Evolutionary conservation across 164 flowering plant genomes (phyloP), one percentile per base, ranked within the genome.

Genomic region (Piper betle): DNA sequence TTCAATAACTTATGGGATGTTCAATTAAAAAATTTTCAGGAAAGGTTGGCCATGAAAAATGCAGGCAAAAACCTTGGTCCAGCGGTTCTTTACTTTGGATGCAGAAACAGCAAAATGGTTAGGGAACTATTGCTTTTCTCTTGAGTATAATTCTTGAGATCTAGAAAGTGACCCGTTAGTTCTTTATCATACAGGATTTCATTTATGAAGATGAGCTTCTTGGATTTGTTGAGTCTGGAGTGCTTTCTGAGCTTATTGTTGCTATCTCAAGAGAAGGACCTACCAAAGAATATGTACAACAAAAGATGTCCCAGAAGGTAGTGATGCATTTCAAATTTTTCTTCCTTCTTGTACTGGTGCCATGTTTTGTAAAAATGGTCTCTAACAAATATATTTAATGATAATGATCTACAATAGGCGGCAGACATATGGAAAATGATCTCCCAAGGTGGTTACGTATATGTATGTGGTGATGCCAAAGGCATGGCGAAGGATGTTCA

Each of bases 391-490:
- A 25, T 25, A 25, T 25, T 2, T 25, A 25, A 25, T 46, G 15
- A 10, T 10, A 46, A 46, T 2, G 10, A 10, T 46, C 15, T 12
- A 2, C 15, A 8, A 19, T 78, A 94, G 99, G 96, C 97, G 11
- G 61, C 86, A 2, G 88, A 84, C 56, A 68, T 94, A 13, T 94
- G 99, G 99, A 78, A 68, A 60, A 59, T 85, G 73, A 78, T 94
- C 48, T 86, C 93, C 16, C 73, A 83, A 61, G 99, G 97, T 57
- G 99, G 69, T 37, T 88, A 91, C 64, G 1, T 94, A 33, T 94
- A 88, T 42, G 99, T 94, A 4, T 94, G 99, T 71, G 99, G 99
- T 70, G 99, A 94, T 81, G 99, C 99, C 70, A 94, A 94, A 79
- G 95, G 99, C 81, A 94, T 94, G 99, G 97, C 97, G 59, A 81